These are phyloP conservation scores for Gossypium schwendimanii DNA, from an alignment of 441 rosid genomes.

Conservation along the genomic window DNA sequence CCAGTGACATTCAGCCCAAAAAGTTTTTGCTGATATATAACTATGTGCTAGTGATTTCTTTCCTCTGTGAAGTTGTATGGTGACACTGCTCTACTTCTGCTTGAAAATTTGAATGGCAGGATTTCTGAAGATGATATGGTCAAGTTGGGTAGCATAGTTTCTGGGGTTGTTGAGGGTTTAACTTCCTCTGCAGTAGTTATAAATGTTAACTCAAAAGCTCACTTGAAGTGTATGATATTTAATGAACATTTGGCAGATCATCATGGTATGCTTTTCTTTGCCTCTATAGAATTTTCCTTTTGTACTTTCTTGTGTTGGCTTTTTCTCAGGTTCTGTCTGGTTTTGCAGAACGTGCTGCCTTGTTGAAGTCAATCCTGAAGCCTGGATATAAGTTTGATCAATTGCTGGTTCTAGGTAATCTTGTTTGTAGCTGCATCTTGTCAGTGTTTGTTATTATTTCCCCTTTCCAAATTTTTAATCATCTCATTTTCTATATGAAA, in stretches of 20 bases:
- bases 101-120: constrained; percentile 32
- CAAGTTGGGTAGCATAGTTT: constrained; percentile 73
- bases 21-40: background rate
- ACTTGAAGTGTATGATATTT: constrained; percentile 65
- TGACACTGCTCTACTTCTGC: constrained; percentile 6
- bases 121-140: constrained; percentile 67
- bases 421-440: constrained; percentile 10
- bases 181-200: constrained; percentile 55
- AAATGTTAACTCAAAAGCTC: constrained; percentile 49
- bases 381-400: constrained; percentile 84
- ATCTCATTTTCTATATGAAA: background rate
- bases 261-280: constrained; percentile 53
- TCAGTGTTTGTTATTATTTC: background rate
- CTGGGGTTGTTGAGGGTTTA: constrained; percentile 73
- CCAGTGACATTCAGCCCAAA: background rate
- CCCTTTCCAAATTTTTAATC: background rate
- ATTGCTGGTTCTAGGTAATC: constrained; percentile 79
- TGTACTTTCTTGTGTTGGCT: constrained; percentile 6
- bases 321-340: constrained; percentile 23
- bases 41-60: background rate
- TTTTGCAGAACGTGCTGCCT: constrained; percentile 57
- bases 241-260: constrained; percentile 88
- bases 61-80: constrained; percentile 1
- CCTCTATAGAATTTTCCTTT: background rate
- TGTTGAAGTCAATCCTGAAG: constrained; percentile 62